phyloP scores from a whole-genome alignment of 2,329 filamentous ascomycete genomes.

The Penicillium sumatraense region DNA sequence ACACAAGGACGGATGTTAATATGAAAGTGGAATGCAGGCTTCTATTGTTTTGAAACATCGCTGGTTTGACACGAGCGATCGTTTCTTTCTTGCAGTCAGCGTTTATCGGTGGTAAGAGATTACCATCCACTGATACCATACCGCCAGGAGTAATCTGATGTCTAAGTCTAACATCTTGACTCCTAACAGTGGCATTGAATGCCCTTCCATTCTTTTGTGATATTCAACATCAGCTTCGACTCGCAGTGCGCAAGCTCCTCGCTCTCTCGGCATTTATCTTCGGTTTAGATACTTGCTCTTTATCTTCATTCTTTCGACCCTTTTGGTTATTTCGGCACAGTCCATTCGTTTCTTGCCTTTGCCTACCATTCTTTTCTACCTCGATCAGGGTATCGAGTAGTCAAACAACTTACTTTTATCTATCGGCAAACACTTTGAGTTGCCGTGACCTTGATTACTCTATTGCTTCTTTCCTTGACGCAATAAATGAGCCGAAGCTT shows the following conservation, averaged over 20 bases:
- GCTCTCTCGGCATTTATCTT: background rate
- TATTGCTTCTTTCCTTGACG: constrained; percentile 14
- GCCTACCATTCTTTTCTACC: constrained; percentile 8
- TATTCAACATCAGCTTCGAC: constrained; percentile 26
- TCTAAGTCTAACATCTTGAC: constrained; percentile 1
- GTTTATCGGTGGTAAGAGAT: constrained; percentile 1
- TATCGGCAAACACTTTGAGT: background rate
- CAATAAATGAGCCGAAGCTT: constrained; percentile 3
- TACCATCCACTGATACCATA: background rate
- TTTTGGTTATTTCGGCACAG: background rate
- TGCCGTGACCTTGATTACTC: background rate
- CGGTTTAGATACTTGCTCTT: constrained; percentile 2
- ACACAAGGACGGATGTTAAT: background rate
- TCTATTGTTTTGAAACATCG: constrained; percentile 24
- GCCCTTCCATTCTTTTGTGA: constrained; percentile 29
- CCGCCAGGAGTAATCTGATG: constrained; percentile 9
- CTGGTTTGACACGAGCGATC: constrained; percentile 34
- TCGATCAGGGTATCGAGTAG: constrained; percentile 19
- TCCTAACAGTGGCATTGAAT: constrained; percentile 37
- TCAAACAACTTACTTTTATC: background rate
- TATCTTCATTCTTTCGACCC: constrained; percentile 11
- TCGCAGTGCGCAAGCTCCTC: constrained; percentile 19
- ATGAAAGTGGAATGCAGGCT: constrained; percentile 12
- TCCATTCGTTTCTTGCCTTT: constrained; percentile 6
- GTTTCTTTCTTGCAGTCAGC: background rate